Conservation (phyloP, 1,284 basidiomycete genomes). For the Apiotrichum veenhuisii region DNA sequence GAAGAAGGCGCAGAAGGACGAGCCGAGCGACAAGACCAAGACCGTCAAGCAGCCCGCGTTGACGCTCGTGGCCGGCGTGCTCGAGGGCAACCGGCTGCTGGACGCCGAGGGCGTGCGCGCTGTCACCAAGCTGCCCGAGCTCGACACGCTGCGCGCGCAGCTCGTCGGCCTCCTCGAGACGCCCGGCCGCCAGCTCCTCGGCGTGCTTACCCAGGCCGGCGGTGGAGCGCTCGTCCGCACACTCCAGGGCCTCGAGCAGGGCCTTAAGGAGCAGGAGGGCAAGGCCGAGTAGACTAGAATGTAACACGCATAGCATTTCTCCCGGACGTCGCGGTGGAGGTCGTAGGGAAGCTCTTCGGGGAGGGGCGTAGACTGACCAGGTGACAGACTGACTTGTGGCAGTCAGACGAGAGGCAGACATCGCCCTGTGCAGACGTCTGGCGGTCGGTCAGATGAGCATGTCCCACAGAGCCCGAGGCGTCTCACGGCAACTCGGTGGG, state of each 20-base stretch:
- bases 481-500: too few species aligned
- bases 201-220: constrained; percentile 40
- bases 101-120: constrained; percentile 25
- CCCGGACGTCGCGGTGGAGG: too few species aligned
- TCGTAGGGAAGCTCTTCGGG: too few species aligned
- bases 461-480: too few species aligned
- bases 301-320: constrained; percentile 20
- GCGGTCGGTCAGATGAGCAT: too few species aligned
- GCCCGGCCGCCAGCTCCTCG: constrained; percentile 41
- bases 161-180: constrained; percentile 49
- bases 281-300: constrained; percentile 14
- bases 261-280: constrained; percentile 35
- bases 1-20: constrained; percentile 21
- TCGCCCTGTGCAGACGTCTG: too few species aligned
- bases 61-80: constrained; percentile 43
- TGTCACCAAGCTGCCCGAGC: constrained; percentile 45
- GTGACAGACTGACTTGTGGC: too few species aligned
- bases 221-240: constrained; percentile 49
- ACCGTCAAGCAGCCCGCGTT: constrained; percentile 38
- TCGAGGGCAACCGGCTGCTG: constrained; percentile 41
- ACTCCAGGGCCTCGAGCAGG: constrained; percentile 46
- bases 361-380: too few species aligned
- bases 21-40: constrained; percentile 18
- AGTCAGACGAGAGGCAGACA: too few species aligned
- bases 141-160: constrained; percentile 46